These are phyloP conservation scores for Plasmodium falciparum DNA, from an alignment of 169 alveolate genomes.

Conservation along the genomic window DNA sequence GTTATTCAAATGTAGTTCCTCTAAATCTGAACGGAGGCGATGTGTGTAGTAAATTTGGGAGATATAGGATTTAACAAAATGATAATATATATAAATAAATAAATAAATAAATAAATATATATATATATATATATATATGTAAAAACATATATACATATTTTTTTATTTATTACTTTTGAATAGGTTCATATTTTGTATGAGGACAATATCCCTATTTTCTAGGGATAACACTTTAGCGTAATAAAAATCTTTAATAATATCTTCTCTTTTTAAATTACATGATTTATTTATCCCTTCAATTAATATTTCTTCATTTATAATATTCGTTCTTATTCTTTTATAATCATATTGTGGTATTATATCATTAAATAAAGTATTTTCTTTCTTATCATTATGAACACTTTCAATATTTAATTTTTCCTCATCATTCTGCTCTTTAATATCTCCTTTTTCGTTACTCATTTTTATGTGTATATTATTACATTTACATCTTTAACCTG, in stretches of 20 bases:
- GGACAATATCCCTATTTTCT: slow-evolving; percentile 42
- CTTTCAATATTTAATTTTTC: not conserved
- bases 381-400: slow-evolving; percentile 10
- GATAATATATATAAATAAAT: not conserved
- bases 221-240: slow-evolving; percentile 24
- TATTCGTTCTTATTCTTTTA: slow-evolving; percentile 42
- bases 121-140: not conserved
- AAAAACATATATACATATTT: not conserved
- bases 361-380: slow-evolving; percentile 24
- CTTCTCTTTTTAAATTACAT: not conserved
- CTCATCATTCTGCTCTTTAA: not conserved
- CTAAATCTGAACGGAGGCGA: slow-evolving; percentile 11
- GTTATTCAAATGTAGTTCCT: slow-evolving; percentile 47
- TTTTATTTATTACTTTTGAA: slow-evolving; percentile 32
- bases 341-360: slow-evolving; percentile 47
- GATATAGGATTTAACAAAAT: not conserved
- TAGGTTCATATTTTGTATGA: slow-evolving; percentile 59
- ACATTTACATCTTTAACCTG: too few relatives aligned
- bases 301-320: slow-evolving; percentile 63
- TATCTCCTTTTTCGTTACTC: slow-evolving; percentile 11
- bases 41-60: too few relatives aligned
- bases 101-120: not conserved
- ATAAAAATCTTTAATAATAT: slow-evolving; percentile 31
- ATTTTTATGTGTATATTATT: not conserved
- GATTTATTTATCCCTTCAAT: slow-evolving; percentile 26